A percentile compares a stretch with the other conserved stretches of the same genome.
phyloP scores from a whole-genome alignment of 1,139 yeast genomes.

The Ogataea hybrid region DNA sequence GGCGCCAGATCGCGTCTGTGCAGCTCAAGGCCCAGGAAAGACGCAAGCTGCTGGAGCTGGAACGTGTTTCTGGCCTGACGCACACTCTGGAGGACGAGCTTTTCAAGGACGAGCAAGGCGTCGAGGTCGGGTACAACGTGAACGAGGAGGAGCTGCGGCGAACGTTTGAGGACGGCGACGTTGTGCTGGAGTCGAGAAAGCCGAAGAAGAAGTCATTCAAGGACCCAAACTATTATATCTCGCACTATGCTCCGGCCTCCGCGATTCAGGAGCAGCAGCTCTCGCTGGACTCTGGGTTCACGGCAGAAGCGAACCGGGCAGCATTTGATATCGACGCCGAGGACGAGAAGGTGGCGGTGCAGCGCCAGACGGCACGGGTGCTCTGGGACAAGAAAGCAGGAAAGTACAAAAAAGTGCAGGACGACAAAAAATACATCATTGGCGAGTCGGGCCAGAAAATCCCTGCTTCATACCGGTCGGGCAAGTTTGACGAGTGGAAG shows the following conservation, averaged over 20 bases:
- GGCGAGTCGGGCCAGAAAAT: conserved; percentile 94
- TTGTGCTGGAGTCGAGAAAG: conserved; percentile 32
- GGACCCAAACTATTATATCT: conserved; percentile 82
- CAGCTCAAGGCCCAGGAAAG: conserved; percentile 76
- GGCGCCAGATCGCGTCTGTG: conserved; percentile 76
- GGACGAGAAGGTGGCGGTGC: conserved; percentile 58
- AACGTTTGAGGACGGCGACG: conserved; percentile 65
- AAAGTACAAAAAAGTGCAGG: conserved; percentile 78
- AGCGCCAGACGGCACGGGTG: conserved; percentile 60
- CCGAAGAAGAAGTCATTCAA: conserved; percentile 47
- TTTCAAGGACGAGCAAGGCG: conserved; percentile 46
- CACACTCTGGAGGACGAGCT: conserved; percentile 75
- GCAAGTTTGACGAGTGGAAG: conserved; percentile 91
- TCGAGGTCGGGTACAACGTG: conserved; percentile 57
- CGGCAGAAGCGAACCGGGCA: conserved; percentile 80
- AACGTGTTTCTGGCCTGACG: conserved; percentile 70
- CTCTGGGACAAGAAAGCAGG: conserved; percentile 96
- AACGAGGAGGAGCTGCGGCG: conserved; percentile 50
- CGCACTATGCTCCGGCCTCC: conserved; percentile 85
- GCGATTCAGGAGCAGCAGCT: conserved; percentile 84
- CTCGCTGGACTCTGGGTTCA: conserved; percentile 52
- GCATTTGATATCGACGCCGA: conserved; percentile 83
- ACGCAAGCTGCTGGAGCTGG: conserved; percentile 66
- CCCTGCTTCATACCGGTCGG: conserved; percentile 90
- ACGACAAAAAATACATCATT: conserved; percentile 83